Evolutionary conservation across 768 basidiomycete species (phyloP).

Genomic region (Cystofilobasidium ferigula): DNA sequence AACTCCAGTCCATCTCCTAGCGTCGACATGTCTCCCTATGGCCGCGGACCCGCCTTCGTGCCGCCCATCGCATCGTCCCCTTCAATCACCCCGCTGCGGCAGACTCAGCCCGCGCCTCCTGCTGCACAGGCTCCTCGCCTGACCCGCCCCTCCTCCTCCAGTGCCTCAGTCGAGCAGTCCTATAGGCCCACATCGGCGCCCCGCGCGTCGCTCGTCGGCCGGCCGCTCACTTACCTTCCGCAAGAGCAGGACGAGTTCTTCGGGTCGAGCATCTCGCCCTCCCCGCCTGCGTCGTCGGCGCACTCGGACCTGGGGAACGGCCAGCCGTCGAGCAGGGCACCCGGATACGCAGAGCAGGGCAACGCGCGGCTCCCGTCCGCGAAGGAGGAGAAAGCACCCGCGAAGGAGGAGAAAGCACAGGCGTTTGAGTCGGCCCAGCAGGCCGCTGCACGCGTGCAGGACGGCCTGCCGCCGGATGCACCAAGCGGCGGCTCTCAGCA

Average conservation of each 20-base stretch:
- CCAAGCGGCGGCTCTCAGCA: neutral
- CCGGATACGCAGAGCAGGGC: neutral
- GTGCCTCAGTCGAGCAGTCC: neutral
- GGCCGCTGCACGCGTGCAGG: neutral
- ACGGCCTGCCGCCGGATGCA: neutral
- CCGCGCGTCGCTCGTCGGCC: neutral
- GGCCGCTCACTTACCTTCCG: neutral
- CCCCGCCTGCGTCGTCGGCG: neutral
- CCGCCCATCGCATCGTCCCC: neutral
- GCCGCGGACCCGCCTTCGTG: too few species aligned
- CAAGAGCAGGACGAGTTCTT: conserved; percentile 1
- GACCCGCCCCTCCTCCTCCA: too few species aligned
- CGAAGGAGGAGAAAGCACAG: conserved; percentile 14
- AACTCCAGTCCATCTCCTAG: too few species aligned
- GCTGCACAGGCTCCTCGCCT: too few species aligned
- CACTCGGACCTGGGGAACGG: neutral
- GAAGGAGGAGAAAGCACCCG: conserved; percentile 14
- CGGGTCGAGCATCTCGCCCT: neutral
- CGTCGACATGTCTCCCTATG: too few species aligned
- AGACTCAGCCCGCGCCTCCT: too few species aligned
- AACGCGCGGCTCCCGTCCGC: conserved; percentile 6
- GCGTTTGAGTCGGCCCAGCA: conserved; percentile 4
- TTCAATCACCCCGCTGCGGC: neutral
- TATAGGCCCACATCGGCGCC: neutral
- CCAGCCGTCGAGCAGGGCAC: neutral